Evolutionary conservation across 345 rosid species (phyloP).

Genomic region (Lepidium aucheri): DNA sequence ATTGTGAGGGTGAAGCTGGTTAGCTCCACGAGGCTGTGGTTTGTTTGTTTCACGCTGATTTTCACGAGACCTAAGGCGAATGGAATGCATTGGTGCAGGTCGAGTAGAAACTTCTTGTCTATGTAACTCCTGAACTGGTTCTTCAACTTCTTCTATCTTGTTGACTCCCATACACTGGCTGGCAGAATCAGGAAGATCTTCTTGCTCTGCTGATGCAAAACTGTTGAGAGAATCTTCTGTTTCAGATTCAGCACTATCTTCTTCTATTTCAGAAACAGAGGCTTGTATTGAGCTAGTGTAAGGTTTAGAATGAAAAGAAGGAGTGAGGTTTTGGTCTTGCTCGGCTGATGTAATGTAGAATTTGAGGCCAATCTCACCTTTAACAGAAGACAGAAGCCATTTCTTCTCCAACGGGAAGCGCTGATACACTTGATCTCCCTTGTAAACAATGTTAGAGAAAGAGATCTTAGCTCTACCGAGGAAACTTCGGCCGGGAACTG

Average conservation of each 20-base stretch:
- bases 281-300: not conserved
- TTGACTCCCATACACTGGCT: not conserved
- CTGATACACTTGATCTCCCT: slow-evolving; percentile 49
- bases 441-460: slow-evolving; percentile 34
- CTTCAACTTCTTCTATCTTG: slow-evolving; percentile 4
- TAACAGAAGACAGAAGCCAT: slow-evolving; percentile 34
- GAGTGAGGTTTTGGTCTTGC: slow-evolving; percentile 1
- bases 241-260: slow-evolving; percentile 16
- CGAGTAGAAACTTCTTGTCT: slow-evolving; percentile 31
- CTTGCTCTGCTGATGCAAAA: slow-evolving; percentile 18
- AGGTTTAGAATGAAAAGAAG: not conserved
- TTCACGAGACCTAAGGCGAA: slow-evolving; percentile 26
- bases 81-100: slow-evolving; percentile 29
- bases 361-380: slow-evolving; percentile 54
- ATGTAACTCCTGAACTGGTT: slow-evolving; percentile 18
- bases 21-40: slow-evolving; percentile 6
- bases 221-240: slow-evolving; percentile 20
- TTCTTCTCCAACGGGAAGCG: slow-evolving; percentile 36
- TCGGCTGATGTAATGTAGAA: slow-evolving; percentile 25
- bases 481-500: slow-evolving; percentile 36
- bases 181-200: slow-evolving; percentile 2
- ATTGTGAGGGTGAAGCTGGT: slow-evolving; percentile 17
- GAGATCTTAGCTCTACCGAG: slow-evolving; percentile 41
- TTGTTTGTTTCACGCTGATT: slow-evolving; percentile 2
- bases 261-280: slow-evolving; percentile 9